A percentile compares a stretch with the other conserved stretches of the same genome.
Evolutionary conservation across 2,329 filamentous ascomycete genomes (phyloP).

Genomic region (Parastagonospora nodorum): DNA sequence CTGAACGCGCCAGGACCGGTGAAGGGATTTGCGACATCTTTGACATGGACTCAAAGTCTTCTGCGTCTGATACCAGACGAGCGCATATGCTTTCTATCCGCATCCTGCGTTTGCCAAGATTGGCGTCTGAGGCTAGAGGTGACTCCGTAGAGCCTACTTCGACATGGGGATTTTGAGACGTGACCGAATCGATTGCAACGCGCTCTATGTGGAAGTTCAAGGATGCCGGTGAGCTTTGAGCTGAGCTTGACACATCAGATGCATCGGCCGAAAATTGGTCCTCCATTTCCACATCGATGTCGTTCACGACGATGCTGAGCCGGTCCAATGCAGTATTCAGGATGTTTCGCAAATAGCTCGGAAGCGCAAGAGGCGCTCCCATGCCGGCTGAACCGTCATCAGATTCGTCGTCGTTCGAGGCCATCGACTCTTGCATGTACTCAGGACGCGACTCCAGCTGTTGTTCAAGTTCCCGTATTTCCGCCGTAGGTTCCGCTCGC

Average conservation of each 20-base stretch:
- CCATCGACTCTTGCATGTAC: slow-evolving; percentile 65
- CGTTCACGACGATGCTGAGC: slow-evolving; percentile 67
- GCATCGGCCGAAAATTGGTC: slow-evolving; percentile 55
- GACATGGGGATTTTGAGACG: slow-evolving; percentile 30
- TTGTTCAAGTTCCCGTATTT: slow-evolving; percentile 71
- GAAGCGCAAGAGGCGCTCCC: slow-evolving; percentile 71
- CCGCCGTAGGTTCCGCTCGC: slow-evolving; percentile 69
- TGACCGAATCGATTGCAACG: slow-evolving; percentile 69
- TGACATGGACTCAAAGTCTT: slow-evolving; percentile 65
- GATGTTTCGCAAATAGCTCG: slow-evolving; percentile 72
- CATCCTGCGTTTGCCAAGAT: slow-evolving; percentile 69
- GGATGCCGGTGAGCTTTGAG: slow-evolving; percentile 60
- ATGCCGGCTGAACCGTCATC: slow-evolving; percentile 69
- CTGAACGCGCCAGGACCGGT: slow-evolving; percentile 58
- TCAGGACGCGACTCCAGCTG: slow-evolving; percentile 68
- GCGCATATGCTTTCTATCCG: slow-evolving; percentile 68
- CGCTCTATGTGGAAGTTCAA: slow-evolving; percentile 69
- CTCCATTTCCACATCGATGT: slow-evolving; percentile 70
- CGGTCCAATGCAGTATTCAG: slow-evolving; percentile 76
- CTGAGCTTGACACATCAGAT: slow-evolving; percentile 56
- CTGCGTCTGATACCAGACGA: slow-evolving; percentile 69
- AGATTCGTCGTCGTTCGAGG: slow-evolving; percentile 65
- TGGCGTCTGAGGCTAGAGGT: slow-evolving; percentile 46
- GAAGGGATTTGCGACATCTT: slow-evolving; percentile 64
- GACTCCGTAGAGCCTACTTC: slow-evolving; percentile 20